Evolutionary conservation across 768 basidiomycete species (phyloP).

Genomic region (Suillus luteus): DNA sequence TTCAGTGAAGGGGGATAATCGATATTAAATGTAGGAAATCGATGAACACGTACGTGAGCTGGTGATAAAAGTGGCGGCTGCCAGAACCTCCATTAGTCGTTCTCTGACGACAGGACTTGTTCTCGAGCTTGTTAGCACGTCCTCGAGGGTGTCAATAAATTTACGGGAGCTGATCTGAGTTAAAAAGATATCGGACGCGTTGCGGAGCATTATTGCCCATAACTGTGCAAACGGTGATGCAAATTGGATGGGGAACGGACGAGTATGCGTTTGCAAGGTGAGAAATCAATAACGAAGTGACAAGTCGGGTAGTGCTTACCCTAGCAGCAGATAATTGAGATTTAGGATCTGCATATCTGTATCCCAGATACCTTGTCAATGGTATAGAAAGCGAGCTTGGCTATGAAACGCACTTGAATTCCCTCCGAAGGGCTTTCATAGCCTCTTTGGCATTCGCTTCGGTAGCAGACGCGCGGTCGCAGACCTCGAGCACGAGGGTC

Average conservation of each 20-base stretch:
- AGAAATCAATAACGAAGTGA: constrained; percentile 8
- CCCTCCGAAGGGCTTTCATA: constrained; percentile 74
- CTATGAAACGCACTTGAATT: constrained; percentile 68
- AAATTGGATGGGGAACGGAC: background rate
- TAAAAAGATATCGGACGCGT: constrained; percentile 73
- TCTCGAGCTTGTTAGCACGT: constrained; percentile 58
- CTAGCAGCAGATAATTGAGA: constrained; percentile 78
- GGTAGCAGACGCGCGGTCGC: constrained; percentile 74
- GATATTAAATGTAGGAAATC: background rate
- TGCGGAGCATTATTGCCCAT: constrained; percentile 90
- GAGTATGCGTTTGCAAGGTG: background rate
- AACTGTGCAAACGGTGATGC: constrained; percentile 45
- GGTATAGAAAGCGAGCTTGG: constrained; percentile 7
- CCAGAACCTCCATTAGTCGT: constrained; percentile 77
- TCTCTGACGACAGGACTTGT: constrained; percentile 83
- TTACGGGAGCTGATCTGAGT: constrained; percentile 71
- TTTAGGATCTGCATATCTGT: constrained; percentile 72
- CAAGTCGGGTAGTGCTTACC: constrained; percentile 40
- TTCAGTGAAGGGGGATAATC: no score
- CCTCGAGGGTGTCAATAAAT: constrained; percentile 79
- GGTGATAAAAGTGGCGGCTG: constrained; percentile 68
- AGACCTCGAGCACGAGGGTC: constrained; percentile 80
- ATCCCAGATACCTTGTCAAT: background rate
- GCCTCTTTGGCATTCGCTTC: constrained; percentile 84
- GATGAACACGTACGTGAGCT: constrained; percentile 25